phyloP scores from a whole-genome alignment of 805 yeast genomes.

The Spathaspora sp. region DNA sequence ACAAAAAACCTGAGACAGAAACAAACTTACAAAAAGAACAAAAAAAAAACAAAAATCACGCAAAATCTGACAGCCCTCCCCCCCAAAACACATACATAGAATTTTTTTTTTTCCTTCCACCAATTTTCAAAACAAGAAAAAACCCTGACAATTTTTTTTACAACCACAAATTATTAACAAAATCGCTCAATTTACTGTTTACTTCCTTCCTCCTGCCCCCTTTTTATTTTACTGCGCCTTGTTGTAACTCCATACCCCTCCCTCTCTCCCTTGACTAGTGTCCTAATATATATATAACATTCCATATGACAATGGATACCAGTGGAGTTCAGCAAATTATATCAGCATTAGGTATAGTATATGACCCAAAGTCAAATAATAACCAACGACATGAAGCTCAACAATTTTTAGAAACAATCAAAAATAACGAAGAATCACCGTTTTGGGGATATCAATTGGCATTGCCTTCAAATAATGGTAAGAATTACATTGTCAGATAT shows the following conservation, averaged over 20 bases:
- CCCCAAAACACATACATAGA: background rate
- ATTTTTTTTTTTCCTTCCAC: background rate
- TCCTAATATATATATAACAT: background rate
- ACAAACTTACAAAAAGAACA: too few species aligned
- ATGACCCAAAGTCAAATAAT: constrained; percentile 63
- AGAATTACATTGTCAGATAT: constrained; percentile 75
- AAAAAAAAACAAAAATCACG: background rate
- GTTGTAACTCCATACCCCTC: background rate
- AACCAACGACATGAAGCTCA: constrained; percentile 53
- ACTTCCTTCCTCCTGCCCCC: background rate
- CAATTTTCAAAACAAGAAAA: background rate
- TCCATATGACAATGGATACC: constrained; percentile 50
- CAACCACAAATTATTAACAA: background rate
- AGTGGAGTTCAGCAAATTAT: constrained; percentile 71
- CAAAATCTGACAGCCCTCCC: background rate
- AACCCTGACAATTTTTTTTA: background rate
- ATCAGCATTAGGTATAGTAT: constrained; percentile 71
- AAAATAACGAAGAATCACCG: constrained; percentile 79
- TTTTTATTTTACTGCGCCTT: background rate
- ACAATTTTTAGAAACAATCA: constrained; percentile 68
- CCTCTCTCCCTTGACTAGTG: background rate
- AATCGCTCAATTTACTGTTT: background rate
- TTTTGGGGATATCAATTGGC: constrained; percentile 90
- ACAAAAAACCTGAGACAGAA: too few species aligned
- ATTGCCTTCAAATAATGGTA: constrained; percentile 50